Conservation (phyloP, 306 rosid species). For the Luffa aegyptiaca region DNA sequence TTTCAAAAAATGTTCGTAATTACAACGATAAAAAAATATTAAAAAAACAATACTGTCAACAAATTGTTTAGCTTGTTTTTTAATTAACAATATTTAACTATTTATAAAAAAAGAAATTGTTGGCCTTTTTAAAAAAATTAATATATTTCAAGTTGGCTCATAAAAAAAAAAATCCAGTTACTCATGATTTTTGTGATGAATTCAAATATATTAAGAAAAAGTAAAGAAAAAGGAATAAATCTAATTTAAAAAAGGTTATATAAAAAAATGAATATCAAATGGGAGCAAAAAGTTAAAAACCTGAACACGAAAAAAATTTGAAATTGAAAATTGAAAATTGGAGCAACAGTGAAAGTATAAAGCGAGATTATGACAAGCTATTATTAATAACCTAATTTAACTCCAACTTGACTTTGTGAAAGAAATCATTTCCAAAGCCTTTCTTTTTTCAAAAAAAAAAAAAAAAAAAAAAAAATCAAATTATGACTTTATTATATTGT, state of each 20-base stretch:
- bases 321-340: background rate
- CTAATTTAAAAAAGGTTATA: background rate
- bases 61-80: no score
- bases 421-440: background rate
- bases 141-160: no score
- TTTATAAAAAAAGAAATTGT: no score
- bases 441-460: background rate
- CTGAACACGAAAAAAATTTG: background rate
- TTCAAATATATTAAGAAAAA: background rate
- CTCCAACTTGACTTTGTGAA: slow-evolving; percentile 7
- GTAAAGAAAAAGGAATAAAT: background rate
- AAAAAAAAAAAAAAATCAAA: background rate
- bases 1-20: no score
- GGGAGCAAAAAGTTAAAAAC: background rate
- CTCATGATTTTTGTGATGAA: background rate
- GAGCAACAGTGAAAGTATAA: background rate
- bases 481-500: slow-evolving; percentile 2
- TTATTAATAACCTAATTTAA: slow-evolving; percentile 3
- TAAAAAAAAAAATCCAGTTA: background rate
- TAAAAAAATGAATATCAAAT: background rate
- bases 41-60: no score
- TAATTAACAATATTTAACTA: no score
- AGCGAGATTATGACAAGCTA: background rate
- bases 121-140: no score
- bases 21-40: no score